Evolutionary conservation across 177 flowering plant genomes (phyloP).

Genomic region (Telopea speciosissima): DNA sequence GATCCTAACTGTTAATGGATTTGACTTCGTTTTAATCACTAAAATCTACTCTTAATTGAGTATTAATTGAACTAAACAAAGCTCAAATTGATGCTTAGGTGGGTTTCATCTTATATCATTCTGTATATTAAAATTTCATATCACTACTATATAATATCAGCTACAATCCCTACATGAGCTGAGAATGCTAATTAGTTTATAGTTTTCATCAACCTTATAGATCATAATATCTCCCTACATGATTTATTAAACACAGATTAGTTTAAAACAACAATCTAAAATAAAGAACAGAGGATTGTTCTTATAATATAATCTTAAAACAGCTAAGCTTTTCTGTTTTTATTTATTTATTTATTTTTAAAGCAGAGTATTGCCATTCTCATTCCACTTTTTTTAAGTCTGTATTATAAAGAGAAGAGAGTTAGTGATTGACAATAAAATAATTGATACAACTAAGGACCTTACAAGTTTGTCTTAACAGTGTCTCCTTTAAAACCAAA

Average conservation of each 20-base stretch:
- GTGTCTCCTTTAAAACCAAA: not conserved
- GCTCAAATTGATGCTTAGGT: not conserved
- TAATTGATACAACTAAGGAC: conserved; percentile 3
- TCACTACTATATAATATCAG: not conserved
- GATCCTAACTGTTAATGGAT: not conserved
- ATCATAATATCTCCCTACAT: not conserved
- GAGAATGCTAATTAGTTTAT: not conserved
- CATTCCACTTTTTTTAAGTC: not conserved
- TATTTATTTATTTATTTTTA: too few relatives aligned
- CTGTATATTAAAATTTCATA: not conserved
- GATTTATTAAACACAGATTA: not conserved
- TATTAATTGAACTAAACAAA: too few relatives aligned
- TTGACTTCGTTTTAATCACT: not conserved
- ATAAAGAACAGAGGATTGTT: not conserved
- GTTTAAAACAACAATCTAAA: not conserved
- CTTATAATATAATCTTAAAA: not conserved
- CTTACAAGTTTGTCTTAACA: not conserved
- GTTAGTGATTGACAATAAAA: not conserved
- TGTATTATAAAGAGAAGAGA: not conserved
- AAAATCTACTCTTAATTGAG: too few relatives aligned
- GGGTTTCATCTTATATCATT: not conserved
- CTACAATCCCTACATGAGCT: not conserved
- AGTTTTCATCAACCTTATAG: not conserved
- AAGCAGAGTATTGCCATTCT: not conserved
- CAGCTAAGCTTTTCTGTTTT: not conserved